Evolutionary conservation across 139 green algal species (phyloP).

Genomic region (Chlorella sp.): DNA sequence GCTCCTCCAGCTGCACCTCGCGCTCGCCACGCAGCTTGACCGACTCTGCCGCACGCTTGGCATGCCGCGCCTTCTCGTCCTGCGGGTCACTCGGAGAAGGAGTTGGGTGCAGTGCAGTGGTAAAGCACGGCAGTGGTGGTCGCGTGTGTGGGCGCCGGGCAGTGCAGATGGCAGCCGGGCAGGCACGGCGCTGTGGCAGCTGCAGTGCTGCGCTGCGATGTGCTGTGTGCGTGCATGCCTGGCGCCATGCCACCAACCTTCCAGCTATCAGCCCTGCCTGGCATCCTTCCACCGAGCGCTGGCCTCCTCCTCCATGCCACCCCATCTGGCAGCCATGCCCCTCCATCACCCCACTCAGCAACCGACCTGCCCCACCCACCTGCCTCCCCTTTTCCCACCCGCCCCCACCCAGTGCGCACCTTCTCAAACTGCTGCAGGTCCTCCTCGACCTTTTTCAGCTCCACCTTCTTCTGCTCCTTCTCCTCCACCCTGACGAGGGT

Average conservation of each 20-base stretch:
- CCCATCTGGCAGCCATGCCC: neutral
- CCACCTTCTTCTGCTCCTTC: conserved; percentile 19
- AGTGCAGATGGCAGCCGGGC: too few species aligned
- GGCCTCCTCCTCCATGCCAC: too few species aligned
- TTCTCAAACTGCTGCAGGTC: conserved; percentile 20
- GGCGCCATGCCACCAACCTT: too few species aligned
- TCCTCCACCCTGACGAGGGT: conserved; percentile 3
- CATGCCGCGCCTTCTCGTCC: neutral
- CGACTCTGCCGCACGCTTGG: neutral
- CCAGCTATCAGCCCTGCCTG: too few species aligned
- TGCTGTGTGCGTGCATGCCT: too few species aligned
- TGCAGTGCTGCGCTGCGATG: too few species aligned
- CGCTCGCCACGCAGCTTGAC: conserved; percentile 16
- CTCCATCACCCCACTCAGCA: neutral
- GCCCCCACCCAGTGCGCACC: neutral
- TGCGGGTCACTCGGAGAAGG: neutral
- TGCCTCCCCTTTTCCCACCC: neutral
- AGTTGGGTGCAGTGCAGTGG: too few species aligned
- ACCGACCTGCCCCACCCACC: neutral
- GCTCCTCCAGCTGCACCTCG: conserved; percentile 36
- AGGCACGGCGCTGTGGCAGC: too few species aligned
- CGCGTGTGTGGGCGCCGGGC: neutral
- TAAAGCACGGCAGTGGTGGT: too few species aligned
- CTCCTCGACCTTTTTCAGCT: neutral
- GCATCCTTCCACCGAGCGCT: too few species aligned